Evolutionary conservation across 192 early-diverging fungal species (phyloP).

Genomic region (Coemansia sp.): DNA sequence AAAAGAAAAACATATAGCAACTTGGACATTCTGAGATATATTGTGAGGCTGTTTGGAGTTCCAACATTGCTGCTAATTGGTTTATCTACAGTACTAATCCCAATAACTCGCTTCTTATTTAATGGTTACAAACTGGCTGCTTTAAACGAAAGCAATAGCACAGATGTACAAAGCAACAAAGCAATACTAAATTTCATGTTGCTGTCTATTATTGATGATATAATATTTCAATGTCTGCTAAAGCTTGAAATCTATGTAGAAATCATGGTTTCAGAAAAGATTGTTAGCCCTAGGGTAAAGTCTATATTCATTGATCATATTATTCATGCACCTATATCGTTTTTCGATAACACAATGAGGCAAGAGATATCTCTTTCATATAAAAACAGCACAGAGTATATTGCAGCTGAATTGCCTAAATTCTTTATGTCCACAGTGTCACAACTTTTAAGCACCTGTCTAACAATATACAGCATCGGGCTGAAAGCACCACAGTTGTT

Average conservation of each 20-base stretch:
- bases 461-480: too few relatives aligned
- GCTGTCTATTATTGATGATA: not conserved
- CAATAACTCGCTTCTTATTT: conserved; percentile 16
- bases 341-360: not conserved
- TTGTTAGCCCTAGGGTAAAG: not conserved
- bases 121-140: conserved; percentile 16
- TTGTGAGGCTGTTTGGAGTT: conserved; percentile 19
- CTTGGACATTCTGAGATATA: conserved; percentile 15
- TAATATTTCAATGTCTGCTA: not conserved
- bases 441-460: not conserved
- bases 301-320: not conserved
- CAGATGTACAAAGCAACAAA: not conserved
- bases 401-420: not conserved
- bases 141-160: conserved; percentile 6
- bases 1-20: not conserved
- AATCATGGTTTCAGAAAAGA: not conserved
- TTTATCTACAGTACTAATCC: conserved; percentile 11
- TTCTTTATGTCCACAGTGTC: not conserved
- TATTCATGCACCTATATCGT: conserved; percentile 2
- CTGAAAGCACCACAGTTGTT: too few relatives aligned
- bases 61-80: conserved; percentile 9
- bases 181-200: conserved; percentile 4
- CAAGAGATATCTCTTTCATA: not conserved
- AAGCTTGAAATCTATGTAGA: not conserved
- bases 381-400: not conserved